Evolutionary conservation across 2,329 filamentous ascomycete genomes (phyloP).

Genomic region (Fonsecaea erecta): DNA sequence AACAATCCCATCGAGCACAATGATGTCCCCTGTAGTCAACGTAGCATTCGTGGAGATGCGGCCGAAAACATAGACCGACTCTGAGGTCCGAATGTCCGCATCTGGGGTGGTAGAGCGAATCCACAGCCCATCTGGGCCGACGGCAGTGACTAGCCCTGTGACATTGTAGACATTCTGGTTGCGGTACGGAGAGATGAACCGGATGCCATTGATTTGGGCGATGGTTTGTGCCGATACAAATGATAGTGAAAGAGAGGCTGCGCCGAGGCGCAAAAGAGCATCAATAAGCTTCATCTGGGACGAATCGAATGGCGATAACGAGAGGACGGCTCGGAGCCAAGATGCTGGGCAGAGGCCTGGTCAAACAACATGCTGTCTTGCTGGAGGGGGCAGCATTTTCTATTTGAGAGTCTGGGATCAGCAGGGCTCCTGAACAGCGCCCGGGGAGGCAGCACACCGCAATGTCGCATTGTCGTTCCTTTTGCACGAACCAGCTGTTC

Average conservation of each 20-base stretch:
- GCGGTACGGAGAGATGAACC: constrained; percentile 65
- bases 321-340: constrained; percentile 1
- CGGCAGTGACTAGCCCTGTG: constrained; percentile 68
- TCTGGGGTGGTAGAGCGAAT: constrained; percentile 65
- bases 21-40: constrained; percentile 65
- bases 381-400: neutral
- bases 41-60: constrained; percentile 40
- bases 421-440: neutral
- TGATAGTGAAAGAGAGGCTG: constrained; percentile 39
- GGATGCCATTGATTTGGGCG: constrained; percentile 68
- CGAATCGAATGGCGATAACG: constrained; percentile 4
- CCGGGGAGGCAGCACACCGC: neutral
- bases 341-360: neutral
- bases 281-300: constrained; percentile 14
- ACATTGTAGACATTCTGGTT: constrained; percentile 63
- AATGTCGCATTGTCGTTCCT: neutral
- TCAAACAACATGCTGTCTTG: neutral
- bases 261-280: constrained; percentile 8
- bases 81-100: constrained; percentile 62
- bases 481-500: neutral
- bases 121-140: constrained; percentile 66
- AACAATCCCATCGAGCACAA: constrained; percentile 63
- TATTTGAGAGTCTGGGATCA: constrained; percentile 3
- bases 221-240: constrained; percentile 50
- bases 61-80: constrained; percentile 69